Base-by-base conservation (phyloP, 2,329 filamentous ascomycete genomes). In the Xylaria sp. region DNA sequence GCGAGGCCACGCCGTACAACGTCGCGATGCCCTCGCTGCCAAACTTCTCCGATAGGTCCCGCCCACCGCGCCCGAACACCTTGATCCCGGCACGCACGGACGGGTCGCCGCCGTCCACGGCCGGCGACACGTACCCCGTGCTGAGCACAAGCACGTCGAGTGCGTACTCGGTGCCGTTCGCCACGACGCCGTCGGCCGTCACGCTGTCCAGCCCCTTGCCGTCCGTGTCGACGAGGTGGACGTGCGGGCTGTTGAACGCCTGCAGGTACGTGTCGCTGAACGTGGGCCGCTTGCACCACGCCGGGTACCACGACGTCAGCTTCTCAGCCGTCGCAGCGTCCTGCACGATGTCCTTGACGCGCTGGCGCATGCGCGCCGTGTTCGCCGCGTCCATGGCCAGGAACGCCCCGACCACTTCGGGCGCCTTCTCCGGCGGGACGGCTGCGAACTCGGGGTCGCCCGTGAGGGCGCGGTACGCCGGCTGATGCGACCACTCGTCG, bases 241-340 rank as follows among this genome's bases (percentile, higher is more conserved):
- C 87, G 66, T 87, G 82, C 0, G 78, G 73, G 29, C 69, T 70
- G 73, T 90, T 90, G 79, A 89, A 90, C 0, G 81, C 67, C 2
- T 77, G 69, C 0, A 89, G 79, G 67, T 87, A 89, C 4, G 81
- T 78, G 67, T 89, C 84, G 72, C 85, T 84, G 73, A 88, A 89
- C 40, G 78, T 81, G 0, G 87, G 86, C 0, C 87, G 81, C 71
- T 90, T 90, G 76, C 87, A 90, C 80, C 83, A 87, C 0, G 74
- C 73, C 0, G 83, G 80, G 68, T 89, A 90, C 71, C 71, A 73
- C 11, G 70, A 68, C n/a, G 64, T 70, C 6, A 89, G 77, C 2
- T 73, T 78, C 27, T 79, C 77, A 0, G 86, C 86, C 0, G 80
- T 84, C 1, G 71, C 72, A 10, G 73, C 72, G 65, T 88, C 80